A percentile compares a stretch with the other conserved stretches of the same genome.
Evolutionary conservation across 371 early-diverging fungal genomes (phyloP).

Genomic region (Rozella allomycis): DNA sequence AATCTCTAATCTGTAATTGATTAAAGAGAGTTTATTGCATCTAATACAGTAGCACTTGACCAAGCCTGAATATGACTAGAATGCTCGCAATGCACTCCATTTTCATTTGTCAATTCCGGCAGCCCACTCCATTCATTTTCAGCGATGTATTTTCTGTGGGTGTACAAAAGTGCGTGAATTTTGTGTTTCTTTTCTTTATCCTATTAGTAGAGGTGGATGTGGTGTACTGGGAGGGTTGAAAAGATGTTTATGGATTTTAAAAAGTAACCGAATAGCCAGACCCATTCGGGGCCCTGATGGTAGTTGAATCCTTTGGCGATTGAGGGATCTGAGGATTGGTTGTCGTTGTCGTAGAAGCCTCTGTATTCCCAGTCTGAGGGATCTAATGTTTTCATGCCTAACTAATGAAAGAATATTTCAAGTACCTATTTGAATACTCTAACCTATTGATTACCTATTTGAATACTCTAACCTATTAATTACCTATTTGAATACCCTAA

Average conservation of each 20-base stretch:
- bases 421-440: no score
- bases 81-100: slow-evolving; percentile 56
- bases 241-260: no score
- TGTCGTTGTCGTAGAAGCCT: slow-evolving; percentile 68
- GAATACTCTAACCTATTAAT: background rate
- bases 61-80: slow-evolving; percentile 87
- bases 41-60: slow-evolving; percentile 58
- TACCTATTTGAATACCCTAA: slow-evolving; percentile 1
- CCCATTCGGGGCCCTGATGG: slow-evolving; percentile 93
- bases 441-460: background rate
- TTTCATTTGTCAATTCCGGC: slow-evolving; percentile 77
- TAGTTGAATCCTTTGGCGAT: slow-evolving; percentile 88
- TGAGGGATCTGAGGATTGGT: slow-evolving; percentile 56
- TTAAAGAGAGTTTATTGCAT: no score
- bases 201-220: no score
- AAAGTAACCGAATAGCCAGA: slow-evolving; percentile 75
- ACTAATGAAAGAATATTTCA: background rate
- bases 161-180: slow-evolving; percentile 42
- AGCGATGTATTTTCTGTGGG: slow-evolving; percentile 44
- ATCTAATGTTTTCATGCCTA: slow-evolving; percentile 76
- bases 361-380: slow-evolving; percentile 70
- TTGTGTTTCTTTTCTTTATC: no score
- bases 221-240: no score
- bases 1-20: no score
- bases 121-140: slow-evolving; percentile 39